phyloP scores from a whole-genome alignment of 2,329 filamentous ascomycete species.

The Aspergillus sp. region DNA sequence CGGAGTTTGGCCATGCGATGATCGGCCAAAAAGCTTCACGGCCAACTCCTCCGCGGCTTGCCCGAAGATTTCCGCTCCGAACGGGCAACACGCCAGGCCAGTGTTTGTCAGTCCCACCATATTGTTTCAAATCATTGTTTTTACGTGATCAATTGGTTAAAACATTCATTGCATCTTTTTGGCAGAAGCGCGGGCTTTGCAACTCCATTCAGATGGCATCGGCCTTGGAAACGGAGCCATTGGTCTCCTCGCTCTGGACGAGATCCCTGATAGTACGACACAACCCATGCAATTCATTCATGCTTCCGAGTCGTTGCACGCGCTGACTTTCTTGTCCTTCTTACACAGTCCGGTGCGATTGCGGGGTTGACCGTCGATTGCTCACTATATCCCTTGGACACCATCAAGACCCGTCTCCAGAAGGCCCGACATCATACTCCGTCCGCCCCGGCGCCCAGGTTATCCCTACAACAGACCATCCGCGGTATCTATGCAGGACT shows the following conservation, averaged over 20 bases:
- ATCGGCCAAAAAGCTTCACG: constrained; percentile 16
- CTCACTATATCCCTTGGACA: constrained; percentile 96
- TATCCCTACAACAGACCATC: constrained; percentile 83
- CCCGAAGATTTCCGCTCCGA: neutral
- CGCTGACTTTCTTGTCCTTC: constrained; percentile 4
- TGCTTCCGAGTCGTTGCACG: constrained; percentile 2
- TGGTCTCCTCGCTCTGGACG: constrained; percentile 43
- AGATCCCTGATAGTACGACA: constrained; percentile 38
- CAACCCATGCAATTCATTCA: neutral
- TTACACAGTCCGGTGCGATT: constrained; percentile 70
- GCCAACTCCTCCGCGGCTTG: neutral
- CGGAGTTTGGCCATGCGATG: constrained; percentile 19
- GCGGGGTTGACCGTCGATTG: constrained; percentile 96
- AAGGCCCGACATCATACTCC: constrained; percentile 55
- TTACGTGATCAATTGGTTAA: neutral
- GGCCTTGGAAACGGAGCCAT: constrained; percentile 28
- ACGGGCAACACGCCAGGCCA: no score
- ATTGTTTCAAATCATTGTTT: neutral
- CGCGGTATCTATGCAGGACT: constrained; percentile 89
- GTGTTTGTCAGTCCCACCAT: no score
- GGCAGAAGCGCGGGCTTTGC: neutral
- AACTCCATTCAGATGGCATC: constrained; percentile 21
- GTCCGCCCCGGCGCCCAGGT: constrained; percentile 57
- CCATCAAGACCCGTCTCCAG: constrained; percentile 95
- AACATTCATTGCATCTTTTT: neutral